These are phyloP conservation scores for Leccinum holopus DNA, from an alignment of 1,284 basidiomycete species.

Conservation along the genomic window DNA sequence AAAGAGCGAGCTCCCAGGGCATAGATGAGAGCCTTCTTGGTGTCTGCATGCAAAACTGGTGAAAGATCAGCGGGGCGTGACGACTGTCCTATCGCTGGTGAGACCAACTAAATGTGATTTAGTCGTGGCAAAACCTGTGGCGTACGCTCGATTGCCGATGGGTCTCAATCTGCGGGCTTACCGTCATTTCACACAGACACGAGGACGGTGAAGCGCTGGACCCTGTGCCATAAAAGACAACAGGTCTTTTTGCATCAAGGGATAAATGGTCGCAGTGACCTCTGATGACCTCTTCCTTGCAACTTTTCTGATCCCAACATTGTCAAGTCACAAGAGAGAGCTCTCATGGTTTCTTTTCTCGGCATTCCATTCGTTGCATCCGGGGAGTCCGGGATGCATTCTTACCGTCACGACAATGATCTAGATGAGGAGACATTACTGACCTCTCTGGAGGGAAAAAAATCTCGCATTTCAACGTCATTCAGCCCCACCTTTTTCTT, in stretches of 20 bases:
- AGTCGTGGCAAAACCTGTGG: background rate
- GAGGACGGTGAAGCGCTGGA: constrained; percentile 8
- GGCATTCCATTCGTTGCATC: constrained; percentile 1
- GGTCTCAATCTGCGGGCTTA: constrained; percentile 1
- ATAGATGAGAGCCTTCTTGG: constrained; percentile 3
- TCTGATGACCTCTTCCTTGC: background rate
- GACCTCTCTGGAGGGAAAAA: constrained; percentile 1
- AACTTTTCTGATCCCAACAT: background rate
- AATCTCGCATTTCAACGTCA: background rate
- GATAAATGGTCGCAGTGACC: constrained; percentile 7
- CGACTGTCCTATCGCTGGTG: background rate
- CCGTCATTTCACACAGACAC: constrained; percentile 2
- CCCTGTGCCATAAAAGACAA: background rate
- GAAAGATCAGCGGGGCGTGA: background rate
- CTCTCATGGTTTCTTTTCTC: constrained; percentile 13
- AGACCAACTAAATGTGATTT: constrained; percentile 4
- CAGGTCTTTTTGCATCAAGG: background rate
- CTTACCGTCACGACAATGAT: constrained; percentile 18
- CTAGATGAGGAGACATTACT: constrained; percentile 22
- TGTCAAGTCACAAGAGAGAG: background rate
- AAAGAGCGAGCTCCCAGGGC: constrained; percentile 23
- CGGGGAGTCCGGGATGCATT: constrained; percentile 1
- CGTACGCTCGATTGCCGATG: background rate
- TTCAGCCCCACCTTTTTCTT: constrained; percentile 4
- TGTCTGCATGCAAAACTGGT: constrained; percentile 13